Evolutionary conservation across 1,139 yeast genomes (phyloP).

Genomic region (Pichia sp.): DNA sequence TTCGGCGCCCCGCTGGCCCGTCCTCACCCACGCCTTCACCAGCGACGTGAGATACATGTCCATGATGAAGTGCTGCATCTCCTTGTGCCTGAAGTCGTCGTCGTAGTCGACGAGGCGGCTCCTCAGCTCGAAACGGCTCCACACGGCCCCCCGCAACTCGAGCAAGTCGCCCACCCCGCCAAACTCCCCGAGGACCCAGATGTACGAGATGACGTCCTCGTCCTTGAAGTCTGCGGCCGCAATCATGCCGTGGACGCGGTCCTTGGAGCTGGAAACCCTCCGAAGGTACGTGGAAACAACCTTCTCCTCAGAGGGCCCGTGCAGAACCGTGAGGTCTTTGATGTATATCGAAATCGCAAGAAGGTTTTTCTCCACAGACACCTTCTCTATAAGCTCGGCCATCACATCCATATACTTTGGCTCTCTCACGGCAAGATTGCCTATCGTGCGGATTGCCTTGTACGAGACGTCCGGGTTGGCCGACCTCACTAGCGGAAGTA

Average conservation of each 20-base stretch:
- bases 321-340: not conserved
- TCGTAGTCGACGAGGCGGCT: not conserved
- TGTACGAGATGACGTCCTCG: slow-evolving; percentile 14
- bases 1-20: not conserved
- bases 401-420: not conserved
- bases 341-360: slow-evolving; percentile 7
- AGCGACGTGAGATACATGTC: slow-evolving; percentile 10
- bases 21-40: slow-evolving; percentile 5
- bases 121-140: not conserved
- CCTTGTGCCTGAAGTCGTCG: not conserved
- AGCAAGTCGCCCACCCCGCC: slow-evolving; percentile 7
- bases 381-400: not conserved
- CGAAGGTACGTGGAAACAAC: not conserved
- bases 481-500: slow-evolving; percentile 49
- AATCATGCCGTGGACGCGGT: not conserved
- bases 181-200: slow-evolving; percentile 9
- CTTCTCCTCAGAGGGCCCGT: not conserved
- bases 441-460: slow-evolving; percentile 85
- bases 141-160: not conserved
- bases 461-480: slow-evolving; percentile 30
- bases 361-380: slow-evolving; percentile 6
- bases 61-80: slow-evolving; percentile 3
- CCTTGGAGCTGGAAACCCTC: not conserved
- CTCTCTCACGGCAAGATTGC: slow-evolving; percentile 73
- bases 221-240: slow-evolving; percentile 2